Base-by-base conservation (phyloP, 2,329 filamentous ascomycete genomes). In the Xylariomycetidae sp. region DNA sequence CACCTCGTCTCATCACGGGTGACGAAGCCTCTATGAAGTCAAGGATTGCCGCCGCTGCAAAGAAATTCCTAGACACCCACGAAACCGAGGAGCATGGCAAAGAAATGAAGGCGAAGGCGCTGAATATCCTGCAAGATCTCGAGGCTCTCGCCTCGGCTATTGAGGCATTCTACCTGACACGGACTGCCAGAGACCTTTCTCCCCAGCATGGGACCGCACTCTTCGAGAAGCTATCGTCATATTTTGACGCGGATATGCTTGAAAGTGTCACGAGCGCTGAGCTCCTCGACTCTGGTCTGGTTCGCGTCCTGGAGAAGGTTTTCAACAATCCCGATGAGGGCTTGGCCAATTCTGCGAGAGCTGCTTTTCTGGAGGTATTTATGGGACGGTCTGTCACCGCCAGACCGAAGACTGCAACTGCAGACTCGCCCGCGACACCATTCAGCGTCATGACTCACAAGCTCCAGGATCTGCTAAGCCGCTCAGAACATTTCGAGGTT, bases 401-500 rank as follows among this genome's bases (percentile, higher is more conserved):
- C 11, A 83, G 75, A 51, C 65, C 70, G 16, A 80, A 79, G 54
- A 81, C 78, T 12, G 73, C 77, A 4, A 79, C 71, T 20, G 72
- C 71, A 10, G 77, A 84, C 35, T 85, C 82, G 9, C 80, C 86
- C 3, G 73, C 80, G 0, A 95, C 90, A 0, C 82, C 88, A 1
- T 95, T 97, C 59, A 92, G 88, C 52, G 77, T 94, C 33, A 72
- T 98, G 58, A 82, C 95, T 25, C 85, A 89, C 58, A 98, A 98
- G 61, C 70, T 98, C 19, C 92, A 98, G 62, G 92, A 98, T 63
- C 69, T 98, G 37, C 75, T 98, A 36, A 98, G 92, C 67, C 82
- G 92, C 48, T 94, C 90, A 20, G 92, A 98, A 66, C 89, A 97
- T 67, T 98, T 97, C 51, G 92, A 98, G 56, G 90, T 98, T 27